phyloP scores from a whole-genome alignment of 1,284 basidiomycete genomes.

The Cryptococcus sp. region DNA sequence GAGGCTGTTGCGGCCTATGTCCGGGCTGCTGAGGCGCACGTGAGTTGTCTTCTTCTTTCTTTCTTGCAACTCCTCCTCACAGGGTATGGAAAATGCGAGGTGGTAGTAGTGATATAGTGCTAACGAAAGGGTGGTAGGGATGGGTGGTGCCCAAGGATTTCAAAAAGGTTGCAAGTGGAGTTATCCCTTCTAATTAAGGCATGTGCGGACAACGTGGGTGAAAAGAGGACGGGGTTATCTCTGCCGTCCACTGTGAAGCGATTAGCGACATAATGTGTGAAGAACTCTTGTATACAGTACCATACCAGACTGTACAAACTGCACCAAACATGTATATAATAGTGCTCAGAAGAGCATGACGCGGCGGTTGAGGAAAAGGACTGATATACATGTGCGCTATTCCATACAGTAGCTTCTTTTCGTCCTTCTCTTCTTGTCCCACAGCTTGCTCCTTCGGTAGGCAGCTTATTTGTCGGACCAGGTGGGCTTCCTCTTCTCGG shows the following conservation, averaged over 20 bases:
- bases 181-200: too few relatives aligned
- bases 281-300: too few relatives aligned
- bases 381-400: too few relatives aligned
- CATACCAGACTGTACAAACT: too few relatives aligned
- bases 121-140: constrained; percentile 2
- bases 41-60: constrained; percentile 8
- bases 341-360: too few relatives aligned
- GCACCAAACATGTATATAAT: too few relatives aligned
- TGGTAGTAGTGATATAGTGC: neutral
- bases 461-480: constrained; percentile 54
- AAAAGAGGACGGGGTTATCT: too few relatives aligned
- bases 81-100: neutral
- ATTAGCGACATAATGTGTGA: too few relatives aligned
- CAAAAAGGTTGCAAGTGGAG: constrained; percentile 2
- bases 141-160: constrained; percentile 15
- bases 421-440: neutral
- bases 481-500: constrained; percentile 90
- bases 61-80: neutral
- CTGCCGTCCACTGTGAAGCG: too few relatives aligned
- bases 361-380: too few relatives aligned
- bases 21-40: constrained; percentile 24
- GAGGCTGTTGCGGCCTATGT: constrained; percentile 30
- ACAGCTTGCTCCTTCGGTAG: neutral
- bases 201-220: too few relatives aligned
- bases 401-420: neutral